Evolutionary conservation across 1,284 basidiomycete genomes (phyloP), one percentile per base, ranked within the genome.

Genomic region (Ceratobasidium sp.): DNA sequence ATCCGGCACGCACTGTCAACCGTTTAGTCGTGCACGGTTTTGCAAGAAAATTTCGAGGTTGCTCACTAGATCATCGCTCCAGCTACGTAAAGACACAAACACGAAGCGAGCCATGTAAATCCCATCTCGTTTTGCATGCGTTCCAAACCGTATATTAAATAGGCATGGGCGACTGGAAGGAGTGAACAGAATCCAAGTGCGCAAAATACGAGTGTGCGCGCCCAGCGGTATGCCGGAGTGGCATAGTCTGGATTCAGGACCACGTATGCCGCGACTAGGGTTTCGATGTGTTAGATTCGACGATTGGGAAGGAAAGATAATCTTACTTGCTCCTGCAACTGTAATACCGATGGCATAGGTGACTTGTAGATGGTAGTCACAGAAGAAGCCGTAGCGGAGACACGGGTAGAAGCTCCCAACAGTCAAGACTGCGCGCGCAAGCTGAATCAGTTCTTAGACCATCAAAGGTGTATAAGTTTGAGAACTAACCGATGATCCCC

Each of bases 11-110:
- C 94, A 83, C 91, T 96, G 83, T 75, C 79, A 74, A 75, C 22
- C 25, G 49, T 56, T 40, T 9, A 61, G 29, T 17, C n/a, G 51
- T 37, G 79, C 73, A 61, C 66, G 56, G 64, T 46, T 56, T 56
- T 40, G 25, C 17, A 78, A 78, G 77, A n/a, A 74, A 81, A 80
- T 81, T 11, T 25, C 81, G 82, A 76, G 77, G 64, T 70, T 29
- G 90, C 93, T 84, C 86, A 95, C 94, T 96, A 96, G 25, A 95
- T 86, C 79, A 94, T 83, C 22, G 94, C 94, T 52, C 95, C 95
- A 46, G 82, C 81, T 81, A 96, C 91, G 83, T 96, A 95, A 78
- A 92, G 85, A 40, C 84, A 86, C 22, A 89, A 93, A 54, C 91
- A 91, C 9, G 86, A 81, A 40, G 93, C 78, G 37, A 95, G 83